A percentile compares a stretch with the other conserved stretches of the same genome.
These are phyloP conservation scores for Sesbania bispinosa DNA, from an alignment of 306 rosid genomes.

Conservation along the genomic window DNA sequence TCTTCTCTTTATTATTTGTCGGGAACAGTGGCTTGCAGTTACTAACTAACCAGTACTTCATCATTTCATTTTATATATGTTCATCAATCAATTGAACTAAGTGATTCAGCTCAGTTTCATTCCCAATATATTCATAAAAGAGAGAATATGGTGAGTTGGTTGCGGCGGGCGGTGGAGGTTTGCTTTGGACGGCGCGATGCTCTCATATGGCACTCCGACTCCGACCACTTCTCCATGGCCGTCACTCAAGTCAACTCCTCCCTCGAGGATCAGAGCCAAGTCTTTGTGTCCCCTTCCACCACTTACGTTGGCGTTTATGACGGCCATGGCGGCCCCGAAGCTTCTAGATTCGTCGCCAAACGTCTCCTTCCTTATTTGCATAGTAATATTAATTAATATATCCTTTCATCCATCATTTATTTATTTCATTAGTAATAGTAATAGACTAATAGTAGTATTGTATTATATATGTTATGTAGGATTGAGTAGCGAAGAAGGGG, in stretches of 20 bases:
- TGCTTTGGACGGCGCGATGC: slow-evolving; percentile 52
- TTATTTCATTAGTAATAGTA: too few relatives aligned
- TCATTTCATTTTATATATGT: too few relatives aligned
- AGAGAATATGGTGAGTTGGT: neutral
- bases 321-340: slow-evolving; percentile 84
- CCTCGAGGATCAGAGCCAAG: slow-evolving; percentile 78
- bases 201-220: slow-evolving; percentile 61
- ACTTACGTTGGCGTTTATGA: slow-evolving; percentile 71
- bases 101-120: too few relatives aligned
- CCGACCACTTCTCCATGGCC: slow-evolving; percentile 72
- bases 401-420: too few relatives aligned
- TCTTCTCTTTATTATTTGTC: too few relatives aligned
- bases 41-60: too few relatives aligned
- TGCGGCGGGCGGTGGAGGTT: slow-evolving; percentile 24
- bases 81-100: too few relatives aligned
- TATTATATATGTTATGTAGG: too few relatives aligned
- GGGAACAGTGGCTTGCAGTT: too few relatives aligned
- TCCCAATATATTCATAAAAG: too few relatives aligned
- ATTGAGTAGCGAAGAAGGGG: slow-evolving; percentile 63
- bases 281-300: slow-evolving; percentile 57
- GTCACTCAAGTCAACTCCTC: slow-evolving; percentile 65
- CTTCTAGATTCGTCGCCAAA: slow-evolving; percentile 65
- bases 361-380: slow-evolving; percentile 52
- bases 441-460: too few relatives aligned
- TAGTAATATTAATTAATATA: too few relatives aligned